Conservation (phyloP, 495 filamentous ascomycete species). For the Aspergillus wentii region DNA sequence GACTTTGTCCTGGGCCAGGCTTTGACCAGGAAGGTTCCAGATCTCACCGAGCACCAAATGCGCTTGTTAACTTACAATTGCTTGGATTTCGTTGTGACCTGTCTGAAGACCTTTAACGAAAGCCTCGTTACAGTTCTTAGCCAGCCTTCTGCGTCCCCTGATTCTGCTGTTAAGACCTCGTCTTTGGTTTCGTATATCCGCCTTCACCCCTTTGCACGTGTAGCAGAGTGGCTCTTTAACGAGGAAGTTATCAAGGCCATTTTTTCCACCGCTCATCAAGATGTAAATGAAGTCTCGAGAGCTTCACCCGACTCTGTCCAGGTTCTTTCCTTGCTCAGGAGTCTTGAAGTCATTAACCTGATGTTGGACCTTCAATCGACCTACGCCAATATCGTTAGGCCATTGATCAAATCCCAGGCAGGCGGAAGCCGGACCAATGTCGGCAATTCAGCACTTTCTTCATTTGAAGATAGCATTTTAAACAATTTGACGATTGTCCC, state of each 20-base stretch:
- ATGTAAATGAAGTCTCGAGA: constrained; percentile 60
- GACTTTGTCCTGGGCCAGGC: constrained; percentile 81
- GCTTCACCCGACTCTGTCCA: constrained; percentile 68
- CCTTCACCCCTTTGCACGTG: constrained; percentile 84
- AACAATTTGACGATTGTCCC: constrained; percentile 71
- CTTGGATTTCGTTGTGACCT: constrained; percentile 69
- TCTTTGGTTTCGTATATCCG: constrained; percentile 71
- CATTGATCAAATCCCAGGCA: constrained; percentile 58
- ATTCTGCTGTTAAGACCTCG: constrained; percentile 63
- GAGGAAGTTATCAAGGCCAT: constrained; percentile 77
- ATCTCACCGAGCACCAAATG: constrained; percentile 55
- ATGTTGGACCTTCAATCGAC: constrained; percentile 84
- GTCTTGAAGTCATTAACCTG: constrained; percentile 73
- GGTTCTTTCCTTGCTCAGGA: constrained; percentile 65
- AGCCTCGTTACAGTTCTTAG: constrained; percentile 79
- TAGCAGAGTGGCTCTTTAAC: constrained; percentile 97
- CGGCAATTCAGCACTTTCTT: constrained; percentile 67
- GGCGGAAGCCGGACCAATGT: constrained; percentile 42
- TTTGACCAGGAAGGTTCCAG: constrained; percentile 56
- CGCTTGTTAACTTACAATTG: constrained; percentile 69
- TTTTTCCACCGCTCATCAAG: constrained; percentile 69
- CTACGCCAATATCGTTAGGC: constrained; percentile 80
- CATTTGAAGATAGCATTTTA: constrained; percentile 88
- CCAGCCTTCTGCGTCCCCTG: constrained; percentile 64
- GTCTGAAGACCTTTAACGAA: constrained; percentile 84